Evolutionary conservation across 768 basidiomycete species (phyloP).

Genomic region (Floccularia luteovirens): DNA sequence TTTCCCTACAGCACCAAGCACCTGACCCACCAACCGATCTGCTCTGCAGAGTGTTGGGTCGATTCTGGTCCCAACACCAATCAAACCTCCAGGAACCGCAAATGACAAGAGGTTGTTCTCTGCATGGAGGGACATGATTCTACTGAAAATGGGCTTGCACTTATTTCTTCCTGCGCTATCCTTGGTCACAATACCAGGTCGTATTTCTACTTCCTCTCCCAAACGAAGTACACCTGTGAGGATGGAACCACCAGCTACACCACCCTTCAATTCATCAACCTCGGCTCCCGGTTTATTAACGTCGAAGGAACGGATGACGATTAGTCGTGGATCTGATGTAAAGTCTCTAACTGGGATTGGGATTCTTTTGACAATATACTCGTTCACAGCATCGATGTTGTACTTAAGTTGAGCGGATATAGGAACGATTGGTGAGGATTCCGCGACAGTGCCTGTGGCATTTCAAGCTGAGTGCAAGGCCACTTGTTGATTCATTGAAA

Average conservation of each 20-base stretch:
- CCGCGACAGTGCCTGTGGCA: constrained; percentile 83
- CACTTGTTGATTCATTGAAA: not conserved
- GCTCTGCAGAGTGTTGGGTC: constrained; percentile 96
- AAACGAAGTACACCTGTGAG: constrained; percentile 85
- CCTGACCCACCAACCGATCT: constrained; percentile 94
- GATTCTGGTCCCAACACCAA: constrained; percentile 96
- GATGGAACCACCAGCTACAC: constrained; percentile 96
- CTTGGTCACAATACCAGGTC: constrained; percentile 95
- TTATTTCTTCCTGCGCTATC: constrained; percentile 83
- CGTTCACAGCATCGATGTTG: constrained; percentile 99
- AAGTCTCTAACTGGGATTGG: constrained; percentile 95
- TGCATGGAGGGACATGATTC: constrained; percentile 87
- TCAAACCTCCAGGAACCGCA: constrained; percentile 95
- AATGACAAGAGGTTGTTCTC: constrained; percentile 93
- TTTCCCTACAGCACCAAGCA: constrained; percentile 90
- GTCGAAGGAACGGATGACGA: constrained; percentile 98
- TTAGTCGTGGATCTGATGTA: constrained; percentile 82
- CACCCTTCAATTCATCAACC: constrained; percentile 95
- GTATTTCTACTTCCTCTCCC: constrained; percentile 93
- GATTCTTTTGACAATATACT: constrained; percentile 96
- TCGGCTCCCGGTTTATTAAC: constrained; percentile 99
- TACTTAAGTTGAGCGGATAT: constrained; percentile 98
- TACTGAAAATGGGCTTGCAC: constrained; percentile 90
- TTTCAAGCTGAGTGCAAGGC: not conserved
- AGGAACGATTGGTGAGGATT: constrained; percentile 95